Evolutionary conservation across 345 rosid genomes (phyloP).

Genomic region (Mangifera indica): DNA sequence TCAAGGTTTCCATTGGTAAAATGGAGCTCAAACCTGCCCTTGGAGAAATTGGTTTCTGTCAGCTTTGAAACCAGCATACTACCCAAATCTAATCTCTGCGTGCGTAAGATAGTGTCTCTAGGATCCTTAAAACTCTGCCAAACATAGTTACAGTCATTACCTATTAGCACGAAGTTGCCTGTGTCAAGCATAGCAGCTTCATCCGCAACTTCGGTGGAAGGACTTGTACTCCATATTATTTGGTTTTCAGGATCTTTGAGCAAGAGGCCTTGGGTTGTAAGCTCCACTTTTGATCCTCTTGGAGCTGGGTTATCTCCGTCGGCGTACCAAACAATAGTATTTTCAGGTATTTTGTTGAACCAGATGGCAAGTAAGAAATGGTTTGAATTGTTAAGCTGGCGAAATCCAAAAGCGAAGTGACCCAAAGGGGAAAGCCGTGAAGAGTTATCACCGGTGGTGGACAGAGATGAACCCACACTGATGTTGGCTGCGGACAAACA

Average conservation of each 20-base stretch:
- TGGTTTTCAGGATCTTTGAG: slow-evolving; percentile 22
- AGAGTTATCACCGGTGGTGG: slow-evolving; percentile 12
- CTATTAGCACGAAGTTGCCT: slow-evolving; percentile 38
- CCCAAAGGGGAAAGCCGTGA: slow-evolving; percentile 22
- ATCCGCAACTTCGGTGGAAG: neutral
- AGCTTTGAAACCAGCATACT: slow-evolving; percentile 18
- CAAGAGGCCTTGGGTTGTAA: slow-evolving; percentile 13
- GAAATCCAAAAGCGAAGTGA: slow-evolving; percentile 33
- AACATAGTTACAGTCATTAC: slow-evolving; percentile 5
- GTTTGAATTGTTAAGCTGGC: slow-evolving; percentile 16
- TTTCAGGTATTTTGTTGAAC: slow-evolving; percentile 32
- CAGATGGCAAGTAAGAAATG: slow-evolving; percentile 33
- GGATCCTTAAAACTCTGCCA: slow-evolving; percentile 49
- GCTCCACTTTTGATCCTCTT: slow-evolving; percentile 30
- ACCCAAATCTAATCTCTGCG: slow-evolving; percentile 30
- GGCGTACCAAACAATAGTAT: slow-evolving; percentile 33
- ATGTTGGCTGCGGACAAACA: slow-evolving; percentile 13
- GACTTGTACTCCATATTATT: slow-evolving; percentile 3
- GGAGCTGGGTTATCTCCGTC: slow-evolving; percentile 18
- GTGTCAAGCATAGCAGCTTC: slow-evolving; percentile 30
- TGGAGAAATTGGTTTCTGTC: slow-evolving; percentile 17
- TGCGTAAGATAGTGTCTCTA: slow-evolving; percentile 39
- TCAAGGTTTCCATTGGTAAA: slow-evolving; percentile 20
- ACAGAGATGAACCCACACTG: slow-evolving; percentile 11
- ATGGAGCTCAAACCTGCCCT: slow-evolving; percentile 32